Evolutionary conservation across 225 moss, liverwort and hornwort species (phyloP), one percentile per base, ranked within the genome.

Genomic region (Pseudisothecium myosuroides): DNA sequence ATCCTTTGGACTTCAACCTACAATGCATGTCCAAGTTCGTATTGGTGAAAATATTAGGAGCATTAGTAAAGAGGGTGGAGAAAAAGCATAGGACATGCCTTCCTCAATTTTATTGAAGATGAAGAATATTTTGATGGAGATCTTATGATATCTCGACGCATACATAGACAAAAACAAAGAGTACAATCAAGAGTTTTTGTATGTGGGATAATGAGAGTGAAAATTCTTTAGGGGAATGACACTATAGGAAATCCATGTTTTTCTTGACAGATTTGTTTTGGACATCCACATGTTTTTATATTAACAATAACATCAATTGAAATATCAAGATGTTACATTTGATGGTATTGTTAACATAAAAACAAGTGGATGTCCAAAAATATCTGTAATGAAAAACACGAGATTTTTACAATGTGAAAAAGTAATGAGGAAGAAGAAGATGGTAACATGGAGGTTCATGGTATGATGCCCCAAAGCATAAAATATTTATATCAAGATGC

Each of bases 121-220:
- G n/a, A 68, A 68, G n/a, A 68, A n/a, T 68, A 68, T 68, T 68
- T 68, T 68, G n/a, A 68, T 68, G 68, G n/a, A 68, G 9, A 37
- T 22, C 12, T 13, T 3, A 22, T 0, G 5, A 12, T n/a, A 10
- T 1, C n/a, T 10, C 11, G 0, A 4, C 12, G 11, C 4, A 11
- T 68, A 13, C 22, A 3, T n/a, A n/a, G 22, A 37, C 68, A 37
- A n/a, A 5, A 2, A 5, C 9, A 2, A 4, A 68, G 22, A 68
- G 22, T 22, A 68, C 22, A n/a, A 68, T 37, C n/a, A 21, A 22
- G n/a, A n/a, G 7, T 68, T 8, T n/a, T 22, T n/a, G n/a, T 68
- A 68, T 68, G 22, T 21, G 7, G 68, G 12, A 68, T 22, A 36
- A 68, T n/a, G 12, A n/a, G 12, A 68, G n/a, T 68, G 68, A 68